Percentiles rank a stretch among this genome's conserved stretches.
phyloP scores from a whole-genome alignment of 352 stramenopile species.

The Globisporangium iwayamae region DNA sequence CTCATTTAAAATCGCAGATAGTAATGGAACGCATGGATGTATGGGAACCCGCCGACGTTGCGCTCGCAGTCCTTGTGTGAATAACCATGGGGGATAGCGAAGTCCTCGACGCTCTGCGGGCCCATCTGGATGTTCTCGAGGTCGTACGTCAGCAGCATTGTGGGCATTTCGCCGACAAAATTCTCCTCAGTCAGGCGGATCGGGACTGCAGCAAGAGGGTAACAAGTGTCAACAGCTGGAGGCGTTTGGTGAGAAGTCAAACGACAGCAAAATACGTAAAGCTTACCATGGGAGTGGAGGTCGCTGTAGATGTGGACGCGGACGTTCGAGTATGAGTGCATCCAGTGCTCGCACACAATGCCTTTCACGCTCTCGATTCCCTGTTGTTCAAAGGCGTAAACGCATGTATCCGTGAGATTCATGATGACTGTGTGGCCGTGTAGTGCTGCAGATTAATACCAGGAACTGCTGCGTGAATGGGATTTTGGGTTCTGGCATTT shows the following conservation, averaged over 20 bases:
- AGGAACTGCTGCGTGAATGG: constrained; percentile 49
- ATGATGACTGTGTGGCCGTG: too few relatives aligned
- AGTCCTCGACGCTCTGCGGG: constrained; percentile 40
- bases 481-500: constrained; percentile 54
- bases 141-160: constrained; percentile 62
- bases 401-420: not conserved
- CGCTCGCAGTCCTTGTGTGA: constrained; percentile 47
- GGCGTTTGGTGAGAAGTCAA: not conserved
- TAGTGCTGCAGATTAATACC: constrained; percentile 14
- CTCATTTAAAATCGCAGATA: constrained; percentile 57
- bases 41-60: constrained; percentile 66
- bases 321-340: constrained; percentile 43
- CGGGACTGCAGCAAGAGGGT: constrained; percentile 28
- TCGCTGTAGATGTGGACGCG: constrained; percentile 65
- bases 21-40: constrained; percentile 78
- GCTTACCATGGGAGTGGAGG: constrained; percentile 24
- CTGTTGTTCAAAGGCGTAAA: constrained; percentile 25
- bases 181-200: constrained; percentile 68
- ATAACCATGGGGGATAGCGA: constrained; percentile 60
- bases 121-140: constrained; percentile 47
- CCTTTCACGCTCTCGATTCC: constrained; percentile 53
- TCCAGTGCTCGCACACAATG: constrained; percentile 63
- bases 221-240: not conserved
- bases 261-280: not conserved
- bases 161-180: constrained; percentile 37